A percentile compares a stretch with the other conserved stretches of the same genome.
Evolutionary conservation across 345 rosid species (phyloP).

Genomic region (Populus pruinosa): DNA sequence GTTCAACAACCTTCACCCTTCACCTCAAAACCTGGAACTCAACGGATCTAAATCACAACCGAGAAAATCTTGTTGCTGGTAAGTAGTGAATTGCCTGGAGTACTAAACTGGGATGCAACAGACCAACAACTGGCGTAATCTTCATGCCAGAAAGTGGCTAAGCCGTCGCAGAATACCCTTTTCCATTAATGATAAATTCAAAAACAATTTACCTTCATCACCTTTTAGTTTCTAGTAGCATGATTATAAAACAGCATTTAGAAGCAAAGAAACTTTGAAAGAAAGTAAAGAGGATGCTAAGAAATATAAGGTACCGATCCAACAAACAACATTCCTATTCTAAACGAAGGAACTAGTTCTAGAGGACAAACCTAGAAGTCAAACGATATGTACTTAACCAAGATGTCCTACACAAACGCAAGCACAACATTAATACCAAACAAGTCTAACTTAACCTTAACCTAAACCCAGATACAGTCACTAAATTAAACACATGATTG

Average conservation of each 20-base stretch:
- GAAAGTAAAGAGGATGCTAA: neutral
- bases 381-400: conserved; percentile 23
- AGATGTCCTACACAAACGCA: conserved; percentile 3
- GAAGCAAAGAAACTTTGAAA: neutral
- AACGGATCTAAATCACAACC: neutral
- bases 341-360: conserved; percentile 3
- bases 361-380: conserved; percentile 18
- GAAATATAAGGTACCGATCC: neutral
- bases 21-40: neutral
- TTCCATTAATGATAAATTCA: neutral
- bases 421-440: neutral
- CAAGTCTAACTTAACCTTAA: neutral
- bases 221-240: neutral
- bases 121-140: neutral
- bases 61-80: neutral
- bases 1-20: neutral
- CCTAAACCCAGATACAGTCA: conserved; percentile 10
- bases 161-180: neutral
- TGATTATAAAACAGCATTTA: neutral
- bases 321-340: neutral
- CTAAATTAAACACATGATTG: neutral
- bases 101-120: neutral
- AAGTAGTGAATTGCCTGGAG: neutral
- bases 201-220: too few relatives aligned
- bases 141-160: neutral